These are phyloP conservation scores for Bruguiera parviflora DNA, from an alignment of 345 rosid species.

Conservation along the genomic window DNA sequence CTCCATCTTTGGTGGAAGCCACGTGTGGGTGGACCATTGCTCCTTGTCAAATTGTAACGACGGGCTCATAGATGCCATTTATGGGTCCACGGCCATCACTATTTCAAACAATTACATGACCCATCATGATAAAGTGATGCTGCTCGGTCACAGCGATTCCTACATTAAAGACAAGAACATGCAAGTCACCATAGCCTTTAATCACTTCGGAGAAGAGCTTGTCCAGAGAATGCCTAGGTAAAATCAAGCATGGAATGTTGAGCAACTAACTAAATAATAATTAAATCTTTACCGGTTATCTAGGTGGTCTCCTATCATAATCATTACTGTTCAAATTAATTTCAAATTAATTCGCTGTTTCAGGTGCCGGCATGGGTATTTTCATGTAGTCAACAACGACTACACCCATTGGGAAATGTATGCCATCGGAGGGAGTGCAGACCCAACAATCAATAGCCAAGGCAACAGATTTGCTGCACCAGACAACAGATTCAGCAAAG, in stretches of 20 bases:
- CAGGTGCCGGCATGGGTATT: slow-evolving; percentile 32
- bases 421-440: slow-evolving; percentile 34
- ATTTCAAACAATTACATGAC: slow-evolving; percentile 33
- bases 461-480: slow-evolving; percentile 33
- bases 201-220: slow-evolving; percentile 33
- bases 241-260: not conserved
- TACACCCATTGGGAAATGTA: slow-evolving; percentile 35
- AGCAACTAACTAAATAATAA: no score
- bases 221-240: slow-evolving; percentile 36
- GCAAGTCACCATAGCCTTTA: slow-evolving; percentile 32
- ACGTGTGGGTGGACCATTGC: slow-evolving; percentile 28
- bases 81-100: slow-evolving; percentile 33
- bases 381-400: slow-evolving; percentile 35
- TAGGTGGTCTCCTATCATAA: not conserved
- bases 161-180: slow-evolving; percentile 28
- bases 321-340: not conserved
- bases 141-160: slow-evolving; percentile 28
- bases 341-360: not conserved
- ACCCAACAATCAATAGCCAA: slow-evolving; percentile 29
- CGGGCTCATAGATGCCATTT: slow-evolving; percentile 26
- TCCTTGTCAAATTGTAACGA: slow-evolving; percentile 24
- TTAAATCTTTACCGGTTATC: not conserved
- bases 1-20: slow-evolving; percentile 29
- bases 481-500: slow-evolving; percentile 22
- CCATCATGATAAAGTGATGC: slow-evolving; percentile 33